A percentile compares a stretch with the other conserved stretches of the same genome.
Conservation (phyloP, 768 basidiomycete species). For the Krasilnikovozyma curviuscula region DNA sequence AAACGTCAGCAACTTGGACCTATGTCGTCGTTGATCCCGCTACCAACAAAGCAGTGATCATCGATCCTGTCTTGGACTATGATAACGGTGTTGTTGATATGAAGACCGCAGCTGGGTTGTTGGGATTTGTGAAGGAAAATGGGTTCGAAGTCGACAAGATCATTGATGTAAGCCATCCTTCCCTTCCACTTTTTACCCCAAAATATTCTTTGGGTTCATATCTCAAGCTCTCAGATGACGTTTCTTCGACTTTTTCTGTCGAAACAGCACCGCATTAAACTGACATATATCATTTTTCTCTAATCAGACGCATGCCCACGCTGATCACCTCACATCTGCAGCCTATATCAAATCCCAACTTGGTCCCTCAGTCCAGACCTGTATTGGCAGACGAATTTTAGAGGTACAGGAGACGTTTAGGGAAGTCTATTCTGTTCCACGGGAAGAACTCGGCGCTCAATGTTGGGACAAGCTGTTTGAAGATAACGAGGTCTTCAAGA, state of each 20-base stretch:
- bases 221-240: too few species aligned
- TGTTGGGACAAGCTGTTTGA: constrained; percentile 19
- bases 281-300: too few species aligned
- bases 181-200: too few species aligned
- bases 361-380: constrained; percentile 7
- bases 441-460: constrained; percentile 9
- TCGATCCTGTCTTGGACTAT: constrained; percentile 20
- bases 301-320: constrained; percentile 23
- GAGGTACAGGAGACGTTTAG: constrained; percentile 16
- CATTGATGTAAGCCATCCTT: too few species aligned
- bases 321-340: constrained; percentile 17
- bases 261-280: too few species aligned
- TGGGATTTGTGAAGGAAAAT: constrained; percentile 12
- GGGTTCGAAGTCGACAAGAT: constrained; percentile 12
- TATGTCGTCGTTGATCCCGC: constrained; percentile 17
- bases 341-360: not conserved
- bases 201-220: too few species aligned
- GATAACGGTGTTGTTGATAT: constrained; percentile 13
- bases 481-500: constrained; percentile 15
- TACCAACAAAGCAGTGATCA: constrained; percentile 11
- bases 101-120: constrained; percentile 12
- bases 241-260: too few species aligned
- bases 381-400: constrained; percentile 13
- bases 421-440: constrained; percentile 11
- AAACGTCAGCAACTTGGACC: constrained; percentile 16